Conservation (phyloP, 306 rosid genomes). For the Benincasa hispida region DNA sequence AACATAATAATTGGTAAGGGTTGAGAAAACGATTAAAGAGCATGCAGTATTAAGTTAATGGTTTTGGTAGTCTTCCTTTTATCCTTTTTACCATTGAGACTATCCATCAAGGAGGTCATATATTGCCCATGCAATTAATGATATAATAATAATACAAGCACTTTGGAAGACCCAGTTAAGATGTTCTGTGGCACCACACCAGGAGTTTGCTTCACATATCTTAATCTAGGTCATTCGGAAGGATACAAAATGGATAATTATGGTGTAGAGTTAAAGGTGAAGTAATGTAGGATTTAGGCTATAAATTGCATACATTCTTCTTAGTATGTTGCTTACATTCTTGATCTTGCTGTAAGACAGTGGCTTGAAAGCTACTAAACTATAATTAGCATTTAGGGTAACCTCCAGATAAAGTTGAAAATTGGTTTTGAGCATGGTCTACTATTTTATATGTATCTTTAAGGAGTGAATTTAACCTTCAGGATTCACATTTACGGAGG, state of each 20-base stretch:
- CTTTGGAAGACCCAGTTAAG: background rate
- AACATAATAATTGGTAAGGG: background rate
- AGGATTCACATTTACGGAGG: slow-evolving; percentile 76
- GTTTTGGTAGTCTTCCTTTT: background rate
- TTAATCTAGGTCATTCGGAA: background rate
- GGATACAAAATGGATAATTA: background rate
- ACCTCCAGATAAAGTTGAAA: background rate
- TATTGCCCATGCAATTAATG: background rate
- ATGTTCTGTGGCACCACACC: background rate
- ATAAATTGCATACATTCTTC: background rate
- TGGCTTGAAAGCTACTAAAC: background rate
- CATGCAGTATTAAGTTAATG: background rate
- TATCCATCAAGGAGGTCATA: background rate
- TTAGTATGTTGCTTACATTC: background rate
- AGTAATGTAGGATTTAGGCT: background rate
- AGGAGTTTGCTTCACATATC: background rate
- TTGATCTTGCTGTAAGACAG: background rate
- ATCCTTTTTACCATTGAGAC: background rate
- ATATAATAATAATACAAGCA: background rate
- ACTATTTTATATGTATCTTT: slow-evolving; percentile 8
- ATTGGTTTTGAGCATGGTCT: background rate
- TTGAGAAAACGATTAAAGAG: background rate
- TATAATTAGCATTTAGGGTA: background rate
- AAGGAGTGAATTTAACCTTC: slow-evolving; percentile 21
- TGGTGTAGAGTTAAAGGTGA: background rate